Base-by-base conservation (phyloP, 2,329 filamentous ascomycete genomes). In the Dryadomyces quercus-mongolicae region DNA sequence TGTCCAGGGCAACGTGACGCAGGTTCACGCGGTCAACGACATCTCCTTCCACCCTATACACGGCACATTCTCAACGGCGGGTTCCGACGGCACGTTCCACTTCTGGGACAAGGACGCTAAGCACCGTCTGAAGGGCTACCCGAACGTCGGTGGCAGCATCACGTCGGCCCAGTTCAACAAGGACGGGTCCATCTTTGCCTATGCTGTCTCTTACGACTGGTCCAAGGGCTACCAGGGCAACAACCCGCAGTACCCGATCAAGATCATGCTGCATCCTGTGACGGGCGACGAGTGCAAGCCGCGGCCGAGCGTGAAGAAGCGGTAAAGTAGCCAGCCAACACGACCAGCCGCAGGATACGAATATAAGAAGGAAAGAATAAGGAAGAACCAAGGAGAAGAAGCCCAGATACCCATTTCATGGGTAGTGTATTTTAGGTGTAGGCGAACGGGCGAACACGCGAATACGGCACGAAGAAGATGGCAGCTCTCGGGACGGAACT, bases 31-130 rank as follows among this genome's bases (percentile, higher is more conserved):
- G 1, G 90, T 98, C 66, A 98, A 98, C 72, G 86, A 90, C 62
- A 98, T 98, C 69, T 94, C 88, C 22, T 97, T 97, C 82, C 93
- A 98, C 72, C 93, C 93, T 1, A 78, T 87, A 13, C 91, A 96
- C 70, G 93, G 93, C 64, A 98, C 93, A n/a, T 98, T 98, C 74
- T 94, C 87, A 71, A 98, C 93, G 2, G 90, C 93, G 49, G 93
- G 93, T 54, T 87, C 85, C 38, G 93, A 98, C 69, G 93, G 93
- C 54, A 96, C 93, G 1, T 98, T 97, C 76, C 88, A 93, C 73
- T 93, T 92, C 77, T 93, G 88, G 88, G 93, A 98, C 62, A 91
- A 91, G 73, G 86, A 92, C 64, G 88, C 88, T 56, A 93, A 93
- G 71, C 87, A 93, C 70, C 78, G 88, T 42, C 78, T 93, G 57